Conservation (phyloP, 73 alveolate species). For the Paramecium bursaria region DNA sequence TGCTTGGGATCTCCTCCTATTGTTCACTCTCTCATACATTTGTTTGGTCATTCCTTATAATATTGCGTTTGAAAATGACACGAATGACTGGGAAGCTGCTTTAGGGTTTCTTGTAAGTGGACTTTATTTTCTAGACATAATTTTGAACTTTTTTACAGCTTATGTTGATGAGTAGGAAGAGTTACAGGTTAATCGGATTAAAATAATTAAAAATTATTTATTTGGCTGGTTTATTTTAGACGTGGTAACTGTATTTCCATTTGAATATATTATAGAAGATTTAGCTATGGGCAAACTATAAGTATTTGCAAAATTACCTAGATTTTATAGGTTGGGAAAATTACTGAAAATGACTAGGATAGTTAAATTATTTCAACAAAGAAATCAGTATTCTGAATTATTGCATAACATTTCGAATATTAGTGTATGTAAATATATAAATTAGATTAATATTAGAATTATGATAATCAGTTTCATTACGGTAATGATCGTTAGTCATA, state of each 20-base stretch:
- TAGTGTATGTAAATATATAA: too few relatives aligned
- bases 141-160: slow-evolving; percentile 78
- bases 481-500: slow-evolving; percentile 41
- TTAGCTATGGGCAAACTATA: neutral
- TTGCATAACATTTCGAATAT: neutral
- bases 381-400: neutral
- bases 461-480: neutral
- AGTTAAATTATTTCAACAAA: slow-evolving; percentile 3
- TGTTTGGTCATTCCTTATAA: slow-evolving; percentile 42
- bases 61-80: slow-evolving; percentile 42
- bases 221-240: slow-evolving; percentile 80
- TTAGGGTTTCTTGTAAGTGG: slow-evolving; percentile 59
- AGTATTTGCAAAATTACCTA: slow-evolving; percentile 23
- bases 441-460: slow-evolving; percentile 13
- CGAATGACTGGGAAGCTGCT: neutral
- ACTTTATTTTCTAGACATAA: slow-evolving; percentile 72
- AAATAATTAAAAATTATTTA: slow-evolving; percentile 69
- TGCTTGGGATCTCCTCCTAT: slow-evolving; percentile 28
- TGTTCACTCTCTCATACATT: neutral
- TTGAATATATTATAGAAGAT: slow-evolving; percentile 62
- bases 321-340: slow-evolving; percentile 6
- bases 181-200: slow-evolving; percentile 70
- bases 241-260: slow-evolving; percentile 76
- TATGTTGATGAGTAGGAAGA: slow-evolving; percentile 78
- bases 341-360: slow-evolving; percentile 24